Base-by-base conservation (phyloP, 78 protist genomes). In the Dictyostelium intermedium region DNA sequence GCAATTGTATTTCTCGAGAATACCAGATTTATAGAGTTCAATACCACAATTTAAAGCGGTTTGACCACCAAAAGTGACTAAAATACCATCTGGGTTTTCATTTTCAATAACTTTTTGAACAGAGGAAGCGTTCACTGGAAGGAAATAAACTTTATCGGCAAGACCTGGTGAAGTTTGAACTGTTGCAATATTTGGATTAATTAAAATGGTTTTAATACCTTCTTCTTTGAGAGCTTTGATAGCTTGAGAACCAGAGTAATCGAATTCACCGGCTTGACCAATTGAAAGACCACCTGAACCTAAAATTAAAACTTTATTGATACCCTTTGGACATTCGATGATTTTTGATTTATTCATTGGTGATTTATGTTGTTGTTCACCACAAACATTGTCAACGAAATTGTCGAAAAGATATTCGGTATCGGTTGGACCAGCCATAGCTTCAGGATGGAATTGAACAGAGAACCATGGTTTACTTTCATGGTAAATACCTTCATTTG, bases 201-300 rank as follows among this genome's bases (percentile, higher is more conserved):
- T 98, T 37, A 99, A 85, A 4, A 99, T 92, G 23, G 98, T 97
- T 85, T 96, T 27, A 76, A 98, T 85, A 70, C 98, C 98, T 86
- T 98, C 99, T 91, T 99, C 98, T 96, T 98, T 97, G 74, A 99
- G 96, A 10, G 99, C 98, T 91, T 99, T 99, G 96, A 99, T 98
- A 23, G 96, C 96, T 79, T 98, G 98, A 18, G 97, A 97, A 63
- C 99, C 99, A 0, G 98, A 97, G 95, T 99, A 99, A 96, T 99
- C 99, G 79, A 99, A 99, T 96, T 99, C 99, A 60, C 99, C 99
- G 20, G 99, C 99, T 96, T 99, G 99, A 20, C 99, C 99, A 84
- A 99, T 98, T 74, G 98, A 92, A 5, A 99, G 97, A 69, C 99
- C 99, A 61, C 99, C 99, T 8, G 97, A 91, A 81, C 99, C 99